Evolutionary conservation across 352 stramenopile genomes (phyloP).

Genomic region (Globisporangium carolinianum): DNA sequence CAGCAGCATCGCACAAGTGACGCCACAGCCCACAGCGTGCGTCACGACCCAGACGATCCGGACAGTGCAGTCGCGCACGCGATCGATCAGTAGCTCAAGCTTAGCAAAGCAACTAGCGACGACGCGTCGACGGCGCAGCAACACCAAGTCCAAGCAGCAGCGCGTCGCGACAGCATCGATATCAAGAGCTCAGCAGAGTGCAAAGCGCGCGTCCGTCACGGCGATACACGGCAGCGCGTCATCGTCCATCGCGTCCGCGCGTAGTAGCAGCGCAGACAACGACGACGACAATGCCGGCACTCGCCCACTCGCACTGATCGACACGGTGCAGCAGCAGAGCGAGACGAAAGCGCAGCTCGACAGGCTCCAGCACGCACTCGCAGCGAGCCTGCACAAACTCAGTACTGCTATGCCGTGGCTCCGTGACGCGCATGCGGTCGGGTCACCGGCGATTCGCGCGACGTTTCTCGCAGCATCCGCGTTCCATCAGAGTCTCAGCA

Average conservation of each 20-base stretch:
- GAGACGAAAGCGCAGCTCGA: neutral
- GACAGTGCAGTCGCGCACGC: conserved; percentile 5
- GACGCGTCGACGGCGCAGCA: neutral
- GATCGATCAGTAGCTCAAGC: too few relatives aligned
- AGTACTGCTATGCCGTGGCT: conserved; percentile 17
- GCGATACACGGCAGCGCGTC: neutral
- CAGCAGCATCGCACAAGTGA: neutral
- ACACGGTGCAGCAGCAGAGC: neutral
- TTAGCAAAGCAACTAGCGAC: neutral
- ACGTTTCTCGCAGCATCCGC: conserved; percentile 29
- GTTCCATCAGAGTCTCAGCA: conserved; percentile 29
- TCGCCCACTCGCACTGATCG: neutral
- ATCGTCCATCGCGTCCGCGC: neutral
- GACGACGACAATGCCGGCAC: neutral
- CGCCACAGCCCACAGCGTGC: neutral
- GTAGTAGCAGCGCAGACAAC: neutral
- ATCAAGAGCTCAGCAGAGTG: neutral
- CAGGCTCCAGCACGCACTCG: conserved; percentile 4
- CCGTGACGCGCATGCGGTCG: neutral
- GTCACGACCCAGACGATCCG: neutral
- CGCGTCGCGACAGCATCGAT: neutral
- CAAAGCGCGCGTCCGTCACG: neutral
- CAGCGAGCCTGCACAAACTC: conserved; percentile 12
- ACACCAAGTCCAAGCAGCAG: neutral
- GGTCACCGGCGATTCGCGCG: conserved; percentile 22